phyloP scores from a whole-genome alignment of 306 rosid species.

The Lagenaria siceraria region DNA sequence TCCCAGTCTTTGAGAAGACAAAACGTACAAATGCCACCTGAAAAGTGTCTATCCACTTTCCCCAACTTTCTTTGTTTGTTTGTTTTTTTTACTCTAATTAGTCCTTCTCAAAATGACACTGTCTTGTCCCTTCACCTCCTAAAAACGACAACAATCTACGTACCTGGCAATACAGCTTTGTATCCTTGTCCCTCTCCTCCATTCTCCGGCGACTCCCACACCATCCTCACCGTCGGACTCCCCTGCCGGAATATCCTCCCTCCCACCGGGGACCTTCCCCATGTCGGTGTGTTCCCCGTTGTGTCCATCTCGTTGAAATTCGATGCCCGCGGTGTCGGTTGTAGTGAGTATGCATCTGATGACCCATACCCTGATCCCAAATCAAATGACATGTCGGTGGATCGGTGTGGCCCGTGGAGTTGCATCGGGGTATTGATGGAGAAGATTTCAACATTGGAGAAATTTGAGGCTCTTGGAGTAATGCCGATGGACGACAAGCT shows the following conservation, averaged over 20 bases:
- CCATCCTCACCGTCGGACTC: slow-evolving; percentile 16
- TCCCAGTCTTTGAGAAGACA: slow-evolving; percentile 8
- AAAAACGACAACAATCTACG: slow-evolving; percentile 16
- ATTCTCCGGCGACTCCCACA: slow-evolving; percentile 27
- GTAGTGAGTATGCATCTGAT: slow-evolving; percentile 33
- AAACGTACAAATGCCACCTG: slow-evolving; percentile 14
- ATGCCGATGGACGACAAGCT: slow-evolving; percentile 16
- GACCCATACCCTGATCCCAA: slow-evolving; percentile 17
- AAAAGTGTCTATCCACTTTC: slow-evolving; percentile 4
- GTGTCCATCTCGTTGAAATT: slow-evolving; percentile 28
- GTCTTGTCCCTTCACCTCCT: slow-evolving; percentile 2
- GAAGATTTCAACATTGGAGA: slow-evolving; percentile 33
- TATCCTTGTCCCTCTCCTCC: slow-evolving; percentile 13
- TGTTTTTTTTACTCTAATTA: not conserved
- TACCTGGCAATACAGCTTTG: slow-evolving; percentile 22
- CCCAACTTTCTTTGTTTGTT: not conserved
- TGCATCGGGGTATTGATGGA: slow-evolving; percentile 25
- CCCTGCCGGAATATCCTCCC: slow-evolving; percentile 19
- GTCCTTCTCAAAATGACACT: slow-evolving; percentile 10
- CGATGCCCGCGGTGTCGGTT: slow-evolving; percentile 28
- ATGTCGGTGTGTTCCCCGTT: slow-evolving; percentile 18
- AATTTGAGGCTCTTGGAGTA: slow-evolving; percentile 31
- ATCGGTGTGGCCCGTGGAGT: not conserved
- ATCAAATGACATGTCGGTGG: not conserved
- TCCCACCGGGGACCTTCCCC: slow-evolving; percentile 25